Percentiles rank a stretch among this genome's conserved stretches.
Evolutionary conservation across 2,329 filamentous ascomycete species (phyloP).

Genomic region (Ceratocystis eucalypticola): DNA sequence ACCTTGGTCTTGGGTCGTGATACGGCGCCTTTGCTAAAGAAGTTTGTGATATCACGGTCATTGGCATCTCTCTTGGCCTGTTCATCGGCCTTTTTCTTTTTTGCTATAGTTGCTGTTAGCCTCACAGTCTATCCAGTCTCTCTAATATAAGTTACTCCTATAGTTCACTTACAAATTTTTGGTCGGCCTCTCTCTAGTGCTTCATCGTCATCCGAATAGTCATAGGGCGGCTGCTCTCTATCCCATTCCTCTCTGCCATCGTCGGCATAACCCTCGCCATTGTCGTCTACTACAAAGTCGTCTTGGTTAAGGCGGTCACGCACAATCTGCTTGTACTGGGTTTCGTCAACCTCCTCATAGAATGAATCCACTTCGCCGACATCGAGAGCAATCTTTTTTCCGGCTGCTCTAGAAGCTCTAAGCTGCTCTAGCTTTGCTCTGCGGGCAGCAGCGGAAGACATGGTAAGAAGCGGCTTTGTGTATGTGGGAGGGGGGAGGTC

Average conservation of each 20-base stretch:
- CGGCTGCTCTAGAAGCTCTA: conserved; percentile 67
- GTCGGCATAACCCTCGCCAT: conserved; percentile 91
- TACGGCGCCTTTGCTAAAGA: conserved; percentile 66
- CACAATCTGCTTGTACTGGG: conserved; percentile 93
- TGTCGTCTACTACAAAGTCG: conserved; percentile 97
- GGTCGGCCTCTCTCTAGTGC: conserved; percentile 33
- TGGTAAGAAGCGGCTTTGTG: conserved; percentile 22
- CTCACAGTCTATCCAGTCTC: background rate
- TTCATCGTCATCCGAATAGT: conserved; percentile 60
- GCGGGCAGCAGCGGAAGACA: conserved; percentile 31
- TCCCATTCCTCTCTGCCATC: conserved; percentile 94
- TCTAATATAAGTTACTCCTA: conserved; percentile 1
- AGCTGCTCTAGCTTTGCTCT: conserved; percentile 60
- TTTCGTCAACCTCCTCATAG: conserved; percentile 94
- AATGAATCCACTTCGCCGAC: conserved; percentile 71
- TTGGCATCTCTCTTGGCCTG: conserved; percentile 73
- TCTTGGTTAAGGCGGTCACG: conserved; percentile 79
- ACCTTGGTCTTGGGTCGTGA: conserved; percentile 71
- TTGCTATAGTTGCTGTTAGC: conserved; percentile 39
- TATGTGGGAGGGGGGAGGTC: background rate
- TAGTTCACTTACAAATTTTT: conserved; percentile 31
- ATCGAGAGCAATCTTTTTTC: conserved; percentile 84
- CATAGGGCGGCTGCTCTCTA: conserved; percentile 51
- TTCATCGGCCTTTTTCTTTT: conserved; percentile 79
- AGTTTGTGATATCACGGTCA: conserved; percentile 85